A percentile compares a stretch with the other conserved stretches of the same genome.
Conservation (phyloP, 148 eudicot genomes). For the Tetragonia tetragonoides region DNA sequence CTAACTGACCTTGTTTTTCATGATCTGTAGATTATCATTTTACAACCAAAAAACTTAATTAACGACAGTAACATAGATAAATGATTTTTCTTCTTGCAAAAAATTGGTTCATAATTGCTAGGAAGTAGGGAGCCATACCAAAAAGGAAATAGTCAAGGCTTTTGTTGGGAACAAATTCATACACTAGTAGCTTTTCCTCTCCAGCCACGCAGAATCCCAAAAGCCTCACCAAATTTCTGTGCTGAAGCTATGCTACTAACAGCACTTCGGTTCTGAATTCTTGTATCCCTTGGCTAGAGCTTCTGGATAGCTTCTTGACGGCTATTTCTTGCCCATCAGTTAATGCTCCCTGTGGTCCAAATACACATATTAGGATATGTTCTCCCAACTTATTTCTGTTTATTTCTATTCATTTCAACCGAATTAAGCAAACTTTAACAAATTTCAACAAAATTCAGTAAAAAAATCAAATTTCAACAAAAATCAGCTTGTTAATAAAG, state of each 20-base stretch:
- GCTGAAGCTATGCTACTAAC: conserved; percentile 26
- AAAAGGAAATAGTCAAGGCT: conserved; percentile 31
- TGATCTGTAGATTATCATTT: background rate
- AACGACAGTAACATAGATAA: background rate
- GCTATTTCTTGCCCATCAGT: conserved; percentile 19
- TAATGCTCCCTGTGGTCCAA: conserved; percentile 8
- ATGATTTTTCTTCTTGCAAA: background rate
- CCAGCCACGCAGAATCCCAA: conserved; percentile 23
- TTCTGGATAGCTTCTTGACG: conserved; percentile 23
- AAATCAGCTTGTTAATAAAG: too few relatives aligned
- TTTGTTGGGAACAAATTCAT: conserved; percentile 32
- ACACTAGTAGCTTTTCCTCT: conserved; percentile 32
- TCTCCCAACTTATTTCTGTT: background rate
- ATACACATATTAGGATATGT: background rate
- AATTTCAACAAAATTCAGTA: too few relatives aligned
- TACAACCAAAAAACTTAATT: background rate
- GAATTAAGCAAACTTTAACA: too few relatives aligned
- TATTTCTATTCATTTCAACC: background rate
- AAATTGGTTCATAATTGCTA: background rate
- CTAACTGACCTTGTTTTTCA: background rate
- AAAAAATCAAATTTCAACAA: too few relatives aligned
- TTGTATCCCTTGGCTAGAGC: conserved; percentile 16
- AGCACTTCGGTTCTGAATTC: conserved; percentile 33
- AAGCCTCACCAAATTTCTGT: conserved; percentile 24
- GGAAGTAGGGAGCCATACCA: background rate